A percentile compares a stretch with the other conserved stretches of the same genome.
Evolutionary conservation across 1,139 yeast species (phyloP).

Genomic region (Protomyces arabidopsidicola): DNA sequence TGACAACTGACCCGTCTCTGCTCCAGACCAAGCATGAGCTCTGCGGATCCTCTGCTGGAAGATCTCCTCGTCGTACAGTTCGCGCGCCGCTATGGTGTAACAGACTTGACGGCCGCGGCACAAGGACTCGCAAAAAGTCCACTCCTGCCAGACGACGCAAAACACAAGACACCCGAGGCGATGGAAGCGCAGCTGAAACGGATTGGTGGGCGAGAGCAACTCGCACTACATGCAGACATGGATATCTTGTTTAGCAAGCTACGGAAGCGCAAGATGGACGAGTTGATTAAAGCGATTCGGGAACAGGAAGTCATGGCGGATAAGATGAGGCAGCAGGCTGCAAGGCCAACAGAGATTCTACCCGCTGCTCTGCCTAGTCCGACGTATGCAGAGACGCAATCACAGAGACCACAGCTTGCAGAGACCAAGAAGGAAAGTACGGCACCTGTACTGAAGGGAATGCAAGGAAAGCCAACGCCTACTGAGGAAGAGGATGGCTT

Average conservation of each 20-base stretch:
- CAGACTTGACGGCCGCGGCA: not conserved
- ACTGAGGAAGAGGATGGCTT: not conserved
- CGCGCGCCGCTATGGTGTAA: not conserved
- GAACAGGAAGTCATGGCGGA: not conserved
- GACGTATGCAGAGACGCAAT: not conserved
- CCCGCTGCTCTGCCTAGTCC: too few relatives aligned
- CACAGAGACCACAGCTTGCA: not conserved
- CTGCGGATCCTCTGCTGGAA: not conserved
- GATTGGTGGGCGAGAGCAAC: not conserved
- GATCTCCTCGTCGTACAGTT: not conserved
- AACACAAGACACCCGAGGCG: not conserved
- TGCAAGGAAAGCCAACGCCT: not conserved
- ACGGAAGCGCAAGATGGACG: not conserved
- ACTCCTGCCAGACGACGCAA: not conserved
- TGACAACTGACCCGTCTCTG: too few relatives aligned
- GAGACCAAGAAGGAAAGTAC: not conserved
- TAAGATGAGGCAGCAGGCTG: not conserved
- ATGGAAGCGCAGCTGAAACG: not conserved
- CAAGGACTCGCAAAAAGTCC: not conserved
- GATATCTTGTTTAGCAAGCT: not conserved
- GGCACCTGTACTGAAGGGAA: not conserved
- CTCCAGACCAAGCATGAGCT: not conserved
- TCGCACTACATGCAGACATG: not conserved
- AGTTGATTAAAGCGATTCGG: not conserved
- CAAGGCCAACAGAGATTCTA: not conserved